A percentile compares a stretch with the other conserved stretches of the same genome.
Conservation (phyloP, 2,329 filamentous ascomycete species). For the Fusarium albidum region DNA sequence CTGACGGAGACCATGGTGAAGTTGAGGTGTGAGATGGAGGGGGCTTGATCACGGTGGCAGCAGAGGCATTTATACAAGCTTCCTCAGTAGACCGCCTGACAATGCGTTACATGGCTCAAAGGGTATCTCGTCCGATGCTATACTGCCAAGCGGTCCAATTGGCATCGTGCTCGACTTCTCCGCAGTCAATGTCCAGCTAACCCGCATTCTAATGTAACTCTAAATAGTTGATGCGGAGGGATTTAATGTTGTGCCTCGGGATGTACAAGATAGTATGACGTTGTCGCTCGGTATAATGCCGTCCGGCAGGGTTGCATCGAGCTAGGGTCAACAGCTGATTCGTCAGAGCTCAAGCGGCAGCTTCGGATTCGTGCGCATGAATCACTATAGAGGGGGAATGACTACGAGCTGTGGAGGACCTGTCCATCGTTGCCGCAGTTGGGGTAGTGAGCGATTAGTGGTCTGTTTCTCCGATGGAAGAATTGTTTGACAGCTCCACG, state of each 20-base stretch:
- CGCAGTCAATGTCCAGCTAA: conserved; percentile 24
- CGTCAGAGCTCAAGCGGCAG: neutral
- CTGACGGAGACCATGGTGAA: conserved; percentile 30
- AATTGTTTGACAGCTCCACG: conserved; percentile 2
- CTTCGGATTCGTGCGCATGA: conserved; percentile 28
- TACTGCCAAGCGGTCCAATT: conserved; percentile 32
- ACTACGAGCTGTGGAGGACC: neutral
- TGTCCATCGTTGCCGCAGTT: conserved; percentile 1
- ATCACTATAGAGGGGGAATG: too few species aligned
- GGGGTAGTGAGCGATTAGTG: neutral
- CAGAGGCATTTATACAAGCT: conserved; percentile 11
- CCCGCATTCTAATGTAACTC: conserved; percentile 12
- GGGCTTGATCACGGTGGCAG: neutral
- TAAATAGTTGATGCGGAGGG: conserved; percentile 19
- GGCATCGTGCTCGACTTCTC: conserved; percentile 9
- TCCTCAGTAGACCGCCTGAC: conserved; percentile 11
- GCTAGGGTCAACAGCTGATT: neutral
- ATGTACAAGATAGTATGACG: conserved; percentile 19
- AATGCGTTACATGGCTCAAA: neutral
- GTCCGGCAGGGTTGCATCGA: conserved; percentile 10
- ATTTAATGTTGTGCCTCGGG: conserved; percentile 6
- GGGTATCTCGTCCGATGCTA: conserved; percentile 1
- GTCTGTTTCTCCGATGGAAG: conserved; percentile 2
- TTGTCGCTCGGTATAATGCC: conserved; percentile 16
- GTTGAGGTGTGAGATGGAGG: neutral